Evolutionary conservation across 1,284 basidiomycete genomes (phyloP).

Genomic region (Rhodotorula sp.): DNA sequence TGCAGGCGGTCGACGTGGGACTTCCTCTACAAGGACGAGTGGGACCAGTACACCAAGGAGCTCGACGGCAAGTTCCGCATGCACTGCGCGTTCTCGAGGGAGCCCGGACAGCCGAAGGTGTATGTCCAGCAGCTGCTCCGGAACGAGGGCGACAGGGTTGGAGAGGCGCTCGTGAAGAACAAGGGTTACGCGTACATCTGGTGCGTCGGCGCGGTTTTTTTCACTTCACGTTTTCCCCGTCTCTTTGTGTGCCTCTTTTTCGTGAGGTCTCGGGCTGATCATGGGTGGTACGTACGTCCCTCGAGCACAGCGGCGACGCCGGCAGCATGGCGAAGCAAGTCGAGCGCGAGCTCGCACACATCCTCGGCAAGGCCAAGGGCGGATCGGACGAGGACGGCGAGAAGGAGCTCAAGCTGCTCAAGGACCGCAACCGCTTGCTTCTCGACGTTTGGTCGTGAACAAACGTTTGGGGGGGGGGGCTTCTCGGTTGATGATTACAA

Average conservation of each 20-base stretch:
- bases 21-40: constrained; percentile 92
- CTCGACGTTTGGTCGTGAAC: constrained; percentile 30
- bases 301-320: constrained; percentile 75
- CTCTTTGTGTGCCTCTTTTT: too few species aligned
- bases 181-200: constrained; percentile 71
- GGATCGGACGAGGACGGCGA: constrained; percentile 79
- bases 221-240: neutral
- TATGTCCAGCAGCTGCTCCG: constrained; percentile 97
- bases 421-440: constrained; percentile 58
- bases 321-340: constrained; percentile 94
- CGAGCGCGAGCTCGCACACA: constrained; percentile 76
- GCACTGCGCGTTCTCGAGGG: constrained; percentile 84
- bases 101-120: constrained; percentile 70
- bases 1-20: constrained; percentile 84
- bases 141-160: constrained; percentile 75
- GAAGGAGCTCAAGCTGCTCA: constrained; percentile 87
- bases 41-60: constrained; percentile 81
- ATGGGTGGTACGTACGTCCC: too few species aligned
- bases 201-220: constrained; percentile 16
- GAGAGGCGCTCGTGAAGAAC: constrained; percentile 83
- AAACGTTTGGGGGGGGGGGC: too few species aligned
- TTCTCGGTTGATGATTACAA: too few species aligned
- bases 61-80: constrained; percentile 87
- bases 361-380: constrained; percentile 91
- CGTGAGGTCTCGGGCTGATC: too few species aligned